phyloP scores from a whole-genome alignment of 345 rosid genomes.

The Balakata baccata region DNA sequence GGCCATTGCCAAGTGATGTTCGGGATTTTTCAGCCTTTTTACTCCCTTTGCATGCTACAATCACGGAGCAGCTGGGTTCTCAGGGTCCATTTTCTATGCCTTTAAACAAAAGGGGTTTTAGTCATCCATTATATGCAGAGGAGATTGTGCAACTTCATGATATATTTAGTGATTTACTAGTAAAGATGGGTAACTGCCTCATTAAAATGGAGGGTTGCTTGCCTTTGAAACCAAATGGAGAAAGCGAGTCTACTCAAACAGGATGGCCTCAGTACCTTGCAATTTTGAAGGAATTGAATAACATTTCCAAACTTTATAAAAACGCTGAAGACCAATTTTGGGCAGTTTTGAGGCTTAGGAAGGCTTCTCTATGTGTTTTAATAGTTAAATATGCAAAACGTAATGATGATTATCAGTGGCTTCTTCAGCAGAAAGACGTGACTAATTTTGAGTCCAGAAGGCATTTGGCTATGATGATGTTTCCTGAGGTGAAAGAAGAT shows the following conservation, averaged over 20 bases:
- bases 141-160: conserved; percentile 49
- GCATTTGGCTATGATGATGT: conserved; percentile 81
- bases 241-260: conserved; percentile 35
- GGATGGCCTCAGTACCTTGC: conserved; percentile 66
- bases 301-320: conserved; percentile 52
- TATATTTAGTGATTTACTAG: conserved; percentile 43
- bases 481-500: conserved; percentile 85
- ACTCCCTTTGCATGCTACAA: conserved; percentile 44
- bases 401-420: conserved; percentile 73
- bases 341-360: conserved; percentile 42
- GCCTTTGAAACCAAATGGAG: conserved; percentile 33
- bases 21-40: conserved; percentile 59
- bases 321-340: conserved; percentile 54
- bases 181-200: conserved; percentile 56
- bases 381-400: conserved; percentile 60
- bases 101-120: conserved; percentile 29
- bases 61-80: conserved; percentile 29
- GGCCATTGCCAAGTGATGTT: conserved; percentile 48
- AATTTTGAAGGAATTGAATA: conserved; percentile 65
- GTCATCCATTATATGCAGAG: conserved; percentile 24
- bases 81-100: conserved; percentile 42
- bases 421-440: conserved; percentile 71
- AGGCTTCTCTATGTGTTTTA: conserved; percentile 48
- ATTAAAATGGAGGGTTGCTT: conserved; percentile 37
- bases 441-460: conserved; percentile 80